Evolutionary conservation across 805 yeast species (phyloP).

Genomic region (Phaffomyces antillensis): DNA sequence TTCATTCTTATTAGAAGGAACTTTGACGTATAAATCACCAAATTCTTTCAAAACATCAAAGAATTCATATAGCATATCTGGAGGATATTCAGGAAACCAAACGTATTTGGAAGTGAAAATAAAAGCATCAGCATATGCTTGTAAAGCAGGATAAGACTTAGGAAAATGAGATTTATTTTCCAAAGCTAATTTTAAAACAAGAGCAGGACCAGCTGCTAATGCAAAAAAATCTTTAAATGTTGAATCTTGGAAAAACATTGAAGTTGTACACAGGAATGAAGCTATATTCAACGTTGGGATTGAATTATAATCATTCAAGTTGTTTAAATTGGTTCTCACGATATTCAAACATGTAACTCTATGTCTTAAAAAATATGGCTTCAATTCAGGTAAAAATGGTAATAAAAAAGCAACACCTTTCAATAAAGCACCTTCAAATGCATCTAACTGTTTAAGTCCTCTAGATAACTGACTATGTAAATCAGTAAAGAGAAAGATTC

Average conservation of each 20-base stretch:
- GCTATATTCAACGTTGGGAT: conserved; percentile 6
- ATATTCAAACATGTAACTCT: conserved; percentile 13
- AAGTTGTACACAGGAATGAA: conserved; percentile 4
- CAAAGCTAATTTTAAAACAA: conserved; percentile 9
- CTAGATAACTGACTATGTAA: neutral
- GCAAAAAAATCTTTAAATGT: conserved; percentile 12
- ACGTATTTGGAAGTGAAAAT: conserved; percentile 13
- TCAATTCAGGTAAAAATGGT: conserved; percentile 3
- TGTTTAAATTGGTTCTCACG: conserved; percentile 4
- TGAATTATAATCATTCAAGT: conserved; percentile 14
- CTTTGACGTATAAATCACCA: conserved; percentile 10
- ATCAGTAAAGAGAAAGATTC: conserved; percentile 11
- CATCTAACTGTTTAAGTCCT: neutral
- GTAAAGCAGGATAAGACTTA: conserved; percentile 4
- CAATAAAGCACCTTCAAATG: conserved; percentile 11
- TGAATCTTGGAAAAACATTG: conserved; percentile 7
- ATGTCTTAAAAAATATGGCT: conserved; percentile 5
- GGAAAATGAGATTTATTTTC: conserved; percentile 15
- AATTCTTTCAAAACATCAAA: conserved; percentile 12
- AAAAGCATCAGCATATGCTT: conserved; percentile 15
- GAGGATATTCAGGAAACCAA: conserved; percentile 17
- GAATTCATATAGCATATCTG: conserved; percentile 14
- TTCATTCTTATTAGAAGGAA: conserved; percentile 1
- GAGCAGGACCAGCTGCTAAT: conserved; percentile 17
- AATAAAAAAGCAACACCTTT: conserved; percentile 13